A percentile compares a stretch with the other conserved stretches of the same genome.
These are phyloP conservation scores for Kodamaea derodonti DNA, from an alignment of 1,139 yeast genomes.

Conservation along the genomic window DNA sequence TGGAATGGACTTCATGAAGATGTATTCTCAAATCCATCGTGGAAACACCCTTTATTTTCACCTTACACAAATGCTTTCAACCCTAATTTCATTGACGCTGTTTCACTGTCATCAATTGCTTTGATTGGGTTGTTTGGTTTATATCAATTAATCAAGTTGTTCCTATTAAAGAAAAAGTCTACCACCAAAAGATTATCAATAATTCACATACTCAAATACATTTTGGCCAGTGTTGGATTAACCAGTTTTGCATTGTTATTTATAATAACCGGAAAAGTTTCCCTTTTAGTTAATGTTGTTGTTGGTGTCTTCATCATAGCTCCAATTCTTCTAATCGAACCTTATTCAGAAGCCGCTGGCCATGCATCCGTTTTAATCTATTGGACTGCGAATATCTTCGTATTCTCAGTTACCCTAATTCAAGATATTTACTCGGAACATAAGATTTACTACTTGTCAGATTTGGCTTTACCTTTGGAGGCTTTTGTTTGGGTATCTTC, in stretches of 20 bases:
- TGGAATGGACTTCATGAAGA: background rate
- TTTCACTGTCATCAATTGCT: conserved; percentile 3
- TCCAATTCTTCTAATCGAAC: conserved; percentile 10
- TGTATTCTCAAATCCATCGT: conserved; percentile 3
- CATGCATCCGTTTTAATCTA: conserved; percentile 11
- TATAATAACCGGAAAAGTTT: background rate
- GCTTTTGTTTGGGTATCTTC: conserved; percentile 3
- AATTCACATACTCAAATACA: background rate
- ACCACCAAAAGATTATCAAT: background rate
- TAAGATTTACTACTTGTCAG: conserved; percentile 9
- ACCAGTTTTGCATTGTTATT: background rate
- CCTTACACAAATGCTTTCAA: conserved; percentile 15
- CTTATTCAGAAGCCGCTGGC: conserved; percentile 6
- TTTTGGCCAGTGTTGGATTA: conserved; percentile 1
- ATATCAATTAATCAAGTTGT: conserved; percentile 9
- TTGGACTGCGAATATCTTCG: conserved; percentile 6
- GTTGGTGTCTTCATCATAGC: conserved; percentile 4
- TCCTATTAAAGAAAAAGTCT: background rate
- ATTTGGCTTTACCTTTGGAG: background rate
- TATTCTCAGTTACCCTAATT: conserved; percentile 8
- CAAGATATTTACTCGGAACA: conserved; percentile 18
- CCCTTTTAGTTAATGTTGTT: background rate
- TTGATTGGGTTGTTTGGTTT: conserved; percentile 11
- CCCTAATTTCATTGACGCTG: conserved; percentile 12
- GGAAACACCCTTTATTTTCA: conserved; percentile 14